Conservation (phyloP, 2,329 filamentous ascomycete species). For the Aaosphaeria arxii region DNA sequence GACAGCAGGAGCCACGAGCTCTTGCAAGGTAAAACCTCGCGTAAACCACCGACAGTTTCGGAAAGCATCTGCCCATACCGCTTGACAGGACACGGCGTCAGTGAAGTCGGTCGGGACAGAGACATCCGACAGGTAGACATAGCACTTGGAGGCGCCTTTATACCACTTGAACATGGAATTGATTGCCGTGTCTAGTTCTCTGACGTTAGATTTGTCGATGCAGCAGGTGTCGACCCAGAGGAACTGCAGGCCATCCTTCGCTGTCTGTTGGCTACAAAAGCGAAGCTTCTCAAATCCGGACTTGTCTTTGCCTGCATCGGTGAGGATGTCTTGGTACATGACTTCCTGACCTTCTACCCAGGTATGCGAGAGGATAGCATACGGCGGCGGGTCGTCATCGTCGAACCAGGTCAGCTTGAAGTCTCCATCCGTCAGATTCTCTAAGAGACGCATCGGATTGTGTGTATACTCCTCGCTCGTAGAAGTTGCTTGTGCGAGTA, state of each 20-base stretch:
- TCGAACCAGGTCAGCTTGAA: neutral
- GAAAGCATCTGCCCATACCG: constrained; percentile 4
- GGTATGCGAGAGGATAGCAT: constrained; percentile 6
- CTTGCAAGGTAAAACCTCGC: constrained; percentile 8
- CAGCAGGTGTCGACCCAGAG: too few relatives aligned
- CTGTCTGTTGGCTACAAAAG: too few relatives aligned
- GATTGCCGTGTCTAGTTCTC: too few relatives aligned
- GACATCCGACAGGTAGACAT: too few relatives aligned
- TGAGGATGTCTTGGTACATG: constrained; percentile 5
- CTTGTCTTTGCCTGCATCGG: constrained; percentile 4
- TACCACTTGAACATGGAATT: too few relatives aligned
- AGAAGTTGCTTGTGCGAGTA: too few relatives aligned
- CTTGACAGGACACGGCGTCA: neutral
- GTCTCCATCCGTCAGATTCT: neutral
- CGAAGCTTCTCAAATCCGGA: too few relatives aligned
- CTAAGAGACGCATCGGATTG: neutral
- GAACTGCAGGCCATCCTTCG: too few relatives aligned
- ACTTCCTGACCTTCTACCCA: constrained; percentile 7
- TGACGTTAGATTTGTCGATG: too few relatives aligned
- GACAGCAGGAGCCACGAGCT: constrained; percentile 5
- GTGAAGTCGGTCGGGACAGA: constrained; percentile 1
- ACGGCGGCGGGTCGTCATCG: neutral
- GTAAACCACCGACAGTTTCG: neutral
- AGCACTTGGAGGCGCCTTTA: too few relatives aligned
- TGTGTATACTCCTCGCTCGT: too few relatives aligned